Percentiles rank a stretch among this genome's conserved stretches.
phyloP scores from a whole-genome alignment of 192 early-diverging fungal genomes.

The Bifiguratus adelaidae region DNA sequence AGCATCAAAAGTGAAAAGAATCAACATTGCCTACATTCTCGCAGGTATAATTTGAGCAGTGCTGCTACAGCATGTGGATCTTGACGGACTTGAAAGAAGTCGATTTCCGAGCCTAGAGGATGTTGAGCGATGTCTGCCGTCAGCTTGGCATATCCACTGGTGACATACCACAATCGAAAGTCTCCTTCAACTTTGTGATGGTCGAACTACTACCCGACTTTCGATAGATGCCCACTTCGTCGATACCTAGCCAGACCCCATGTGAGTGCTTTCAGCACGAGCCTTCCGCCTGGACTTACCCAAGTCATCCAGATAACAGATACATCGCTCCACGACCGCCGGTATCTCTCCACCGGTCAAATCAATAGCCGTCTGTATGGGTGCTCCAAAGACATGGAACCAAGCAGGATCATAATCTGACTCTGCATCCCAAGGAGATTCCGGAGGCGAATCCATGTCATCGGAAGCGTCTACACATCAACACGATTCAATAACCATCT shows the following conservation, averaged over 20 bases:
- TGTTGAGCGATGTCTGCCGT: not conserved
- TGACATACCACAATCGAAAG: slow-evolving; percentile 34
- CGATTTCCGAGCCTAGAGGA: slow-evolving; percentile 21
- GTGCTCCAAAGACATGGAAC: slow-evolving; percentile 12
- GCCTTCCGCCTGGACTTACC: slow-evolving; percentile 3
- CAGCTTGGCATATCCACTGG: not conserved
- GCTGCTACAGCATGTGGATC: slow-evolving; percentile 51
- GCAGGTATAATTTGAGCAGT: slow-evolving; percentile 44
- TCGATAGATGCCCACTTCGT: slow-evolving; percentile 42
- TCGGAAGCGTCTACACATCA: not conserved
- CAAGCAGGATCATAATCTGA: not conserved
- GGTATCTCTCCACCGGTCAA: slow-evolving; percentile 15
- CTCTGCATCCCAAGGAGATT: not conserved
- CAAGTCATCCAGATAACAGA: slow-evolving; percentile 17
- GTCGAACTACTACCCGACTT: slow-evolving; percentile 36
- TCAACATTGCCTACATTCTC: slow-evolving; percentile 40
- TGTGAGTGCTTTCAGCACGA: not conserved
- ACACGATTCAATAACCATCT: not conserved
- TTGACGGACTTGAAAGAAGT: slow-evolving; percentile 22
- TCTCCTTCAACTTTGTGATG: slow-evolving; percentile 32
- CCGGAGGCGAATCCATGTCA: not conserved
- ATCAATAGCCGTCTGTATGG: slow-evolving; percentile 13
- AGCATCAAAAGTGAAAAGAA: not conserved
- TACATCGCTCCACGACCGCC: slow-evolving; percentile 15
- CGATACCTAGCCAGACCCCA: slow-evolving; percentile 13